These are phyloP conservation scores for Schizochytrium sp. DNA, from an alignment of 108 stramenopile species.

Conservation along the genomic window DNA sequence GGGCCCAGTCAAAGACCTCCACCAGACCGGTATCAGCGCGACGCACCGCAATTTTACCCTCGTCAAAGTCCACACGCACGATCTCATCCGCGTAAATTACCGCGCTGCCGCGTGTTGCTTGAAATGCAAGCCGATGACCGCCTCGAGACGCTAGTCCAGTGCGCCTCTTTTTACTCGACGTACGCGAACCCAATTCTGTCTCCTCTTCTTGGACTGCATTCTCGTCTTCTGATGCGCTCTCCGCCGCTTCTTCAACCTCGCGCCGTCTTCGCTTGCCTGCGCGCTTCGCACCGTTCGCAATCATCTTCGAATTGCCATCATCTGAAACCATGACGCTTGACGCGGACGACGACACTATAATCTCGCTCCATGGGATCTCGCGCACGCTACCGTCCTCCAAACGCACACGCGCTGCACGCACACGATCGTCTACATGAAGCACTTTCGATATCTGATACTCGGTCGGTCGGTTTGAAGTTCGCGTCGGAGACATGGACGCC, in stretches of 20 bases:
- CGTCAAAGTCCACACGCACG: background rate
- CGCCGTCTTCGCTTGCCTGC: too few species aligned
- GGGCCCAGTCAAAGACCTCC: background rate
- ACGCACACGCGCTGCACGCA: background rate
- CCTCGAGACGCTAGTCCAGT: too few species aligned
- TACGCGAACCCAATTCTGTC: too few species aligned
- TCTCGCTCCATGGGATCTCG: background rate
- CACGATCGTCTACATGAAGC: background rate
- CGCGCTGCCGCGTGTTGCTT: background rate
- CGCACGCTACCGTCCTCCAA: background rate
- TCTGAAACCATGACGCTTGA: too few species aligned
- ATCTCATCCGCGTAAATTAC: background rate
- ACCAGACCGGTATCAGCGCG: background rate
- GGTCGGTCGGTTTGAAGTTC: background rate
- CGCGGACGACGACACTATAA: background rate
- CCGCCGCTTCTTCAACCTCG: too few species aligned
- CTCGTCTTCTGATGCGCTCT: too few species aligned
- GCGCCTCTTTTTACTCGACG: too few species aligned
- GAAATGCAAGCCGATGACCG: too few species aligned
- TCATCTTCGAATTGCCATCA: too few species aligned
- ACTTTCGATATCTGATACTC: background rate
- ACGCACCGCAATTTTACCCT: background rate
- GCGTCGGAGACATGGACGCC: background rate
- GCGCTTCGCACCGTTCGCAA: too few species aligned
- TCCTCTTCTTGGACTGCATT: too few species aligned